Evolutionary conservation across 177 flowering plant genomes (phyloP), one percentile per base, ranked within the genome.

Genomic region (Vitis hybrid): DNA sequence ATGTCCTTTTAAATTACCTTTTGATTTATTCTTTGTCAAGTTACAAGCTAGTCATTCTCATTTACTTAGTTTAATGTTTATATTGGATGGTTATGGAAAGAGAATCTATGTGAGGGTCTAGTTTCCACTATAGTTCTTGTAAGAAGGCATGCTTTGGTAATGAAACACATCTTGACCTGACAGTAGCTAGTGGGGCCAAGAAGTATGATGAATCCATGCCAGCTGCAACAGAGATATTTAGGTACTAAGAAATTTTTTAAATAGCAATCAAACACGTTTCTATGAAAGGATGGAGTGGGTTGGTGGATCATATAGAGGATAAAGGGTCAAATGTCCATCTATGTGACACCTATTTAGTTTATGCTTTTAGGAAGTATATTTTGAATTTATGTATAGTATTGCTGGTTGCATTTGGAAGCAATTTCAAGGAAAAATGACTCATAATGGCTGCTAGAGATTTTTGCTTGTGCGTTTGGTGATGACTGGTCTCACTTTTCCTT

Each of bases 171-270:
- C 65, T 89, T 62, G 94, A 94, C 56, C 72, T 94, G 65, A 86
- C 90, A 12, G 78, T 79, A 56, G 72, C 86, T 62, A 80, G 88
- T 76, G 91, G 88, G 21, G 68, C 87, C 66, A 87, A 83, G 79
- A 78, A 75, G 58, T 89, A 86, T 70, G 81, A 69, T 52, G 94
- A 86, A 75, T 24, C 79, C 40, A 69, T 73, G 81, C 89, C 92
- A 0, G 63, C 66, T 56, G 77, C 88, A 57, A 85, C 94, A 1
- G 93, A 90, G 81, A 4, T 94, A 67, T 94, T 94, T 81, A 90
- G 93, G 97, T 90, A 46, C 9, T 48, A 11, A 2, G 49, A 56
- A 21, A 11, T 55, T 51, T 64, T 8, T 62, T 5, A 16, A 15
- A 21, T 62, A 6, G 7, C 51, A 40, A 15, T 1, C 49, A 6